These are phyloP conservation scores for Terana coerulea DNA, from an alignment of 768 basidiomycete genomes.

Conservation along the genomic window DNA sequence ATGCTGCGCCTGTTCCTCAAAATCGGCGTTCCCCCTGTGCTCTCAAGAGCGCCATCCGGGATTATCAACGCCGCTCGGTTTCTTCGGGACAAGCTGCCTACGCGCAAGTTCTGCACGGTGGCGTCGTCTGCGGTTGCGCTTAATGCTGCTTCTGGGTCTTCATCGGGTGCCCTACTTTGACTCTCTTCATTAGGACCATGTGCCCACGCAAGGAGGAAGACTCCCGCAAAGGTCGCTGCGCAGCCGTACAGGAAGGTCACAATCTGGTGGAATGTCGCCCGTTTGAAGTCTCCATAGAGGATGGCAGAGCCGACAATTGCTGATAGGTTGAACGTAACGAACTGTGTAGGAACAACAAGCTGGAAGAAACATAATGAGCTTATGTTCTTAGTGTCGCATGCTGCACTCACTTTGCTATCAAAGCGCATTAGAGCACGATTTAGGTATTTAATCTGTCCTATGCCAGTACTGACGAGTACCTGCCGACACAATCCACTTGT, in stretches of 20 bases:
- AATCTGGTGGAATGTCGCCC: constrained; percentile 75
- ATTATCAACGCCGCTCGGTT: constrained; percentile 42
- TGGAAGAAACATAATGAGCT: constrained; percentile 25
- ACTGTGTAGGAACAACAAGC: constrained; percentile 93
- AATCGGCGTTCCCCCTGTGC: constrained; percentile 32
- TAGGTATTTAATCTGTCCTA: constrained; percentile 82
- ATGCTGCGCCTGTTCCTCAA: constrained; percentile 52
- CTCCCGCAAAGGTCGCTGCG: constrained; percentile 84
- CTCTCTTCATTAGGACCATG: too few species aligned
- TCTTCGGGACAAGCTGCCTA: constrained; percentile 37
- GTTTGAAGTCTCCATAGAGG: constrained; percentile 90
- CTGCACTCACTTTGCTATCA: constrained; percentile 71
- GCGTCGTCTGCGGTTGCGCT: constrained; percentile 20
- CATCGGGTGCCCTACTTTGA: constrained; percentile 26
- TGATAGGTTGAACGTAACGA: constrained; percentile 90
- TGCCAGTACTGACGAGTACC: constrained; percentile 69
- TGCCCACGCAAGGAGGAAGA: constrained; percentile 81
- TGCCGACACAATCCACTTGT: constrained; percentile 21
- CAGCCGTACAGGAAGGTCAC: constrained; percentile 86
- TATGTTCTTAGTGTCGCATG: not conserved
- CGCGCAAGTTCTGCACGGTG: constrained; percentile 22
- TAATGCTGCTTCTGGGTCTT: constrained; percentile 23
- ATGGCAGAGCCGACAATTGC: constrained; percentile 92
- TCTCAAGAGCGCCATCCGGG: constrained; percentile 33
- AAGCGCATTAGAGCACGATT: constrained; percentile 90